Evolutionary conservation across 2,329 filamentous ascomycete genomes (phyloP), one percentile per base, ranked within the genome.

Genomic region (Orbilia blumenaviensis): DNA sequence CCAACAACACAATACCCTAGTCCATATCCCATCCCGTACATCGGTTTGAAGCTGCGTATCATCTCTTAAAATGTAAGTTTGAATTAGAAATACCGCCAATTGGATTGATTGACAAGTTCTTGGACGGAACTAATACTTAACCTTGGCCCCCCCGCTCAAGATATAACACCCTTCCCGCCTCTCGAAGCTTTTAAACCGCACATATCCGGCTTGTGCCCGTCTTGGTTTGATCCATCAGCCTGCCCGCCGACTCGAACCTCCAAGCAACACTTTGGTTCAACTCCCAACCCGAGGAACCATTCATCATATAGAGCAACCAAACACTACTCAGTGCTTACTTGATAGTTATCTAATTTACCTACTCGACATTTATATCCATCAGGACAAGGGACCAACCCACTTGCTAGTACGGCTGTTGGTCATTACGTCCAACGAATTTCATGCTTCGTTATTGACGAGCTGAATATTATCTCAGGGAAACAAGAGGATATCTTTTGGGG

Each of bases 371-470:
- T 32, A 25, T 18, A 67, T n/a, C 41, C 14, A 36, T 42, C 6
- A 9, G 18, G 32, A 18, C 58, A 34, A 41, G 67, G 25, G 67
- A 48, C 18, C 14, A 58, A 56, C 56, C 34, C 27, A 48, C 56
- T 56, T 63, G 58, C 67, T 72, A 29, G 46, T 48, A 12, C 48
- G 60, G 60, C 60, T 46, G n/a, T 48, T 72, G 58, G 60, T 72
- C 67, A 27, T 60, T 42, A 27, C 32, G 36, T 25, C n/a, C 38
- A 46, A 66, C 64, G 16, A 38, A n/a, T n/a, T 76, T 76, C 64
- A 76, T 76, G 72, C 61, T 56, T 76, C 72, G 72, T 76, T 76
- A 76, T 76, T 76, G 62, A 76, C 72, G 64, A 64, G 64, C 72
- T 69, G 54, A 64, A 69, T 60, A 46, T 64, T 32, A 61, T 58